Conservation (phyloP, 805 yeast species). For the Metschnikowia bowlesiae region DNA sequence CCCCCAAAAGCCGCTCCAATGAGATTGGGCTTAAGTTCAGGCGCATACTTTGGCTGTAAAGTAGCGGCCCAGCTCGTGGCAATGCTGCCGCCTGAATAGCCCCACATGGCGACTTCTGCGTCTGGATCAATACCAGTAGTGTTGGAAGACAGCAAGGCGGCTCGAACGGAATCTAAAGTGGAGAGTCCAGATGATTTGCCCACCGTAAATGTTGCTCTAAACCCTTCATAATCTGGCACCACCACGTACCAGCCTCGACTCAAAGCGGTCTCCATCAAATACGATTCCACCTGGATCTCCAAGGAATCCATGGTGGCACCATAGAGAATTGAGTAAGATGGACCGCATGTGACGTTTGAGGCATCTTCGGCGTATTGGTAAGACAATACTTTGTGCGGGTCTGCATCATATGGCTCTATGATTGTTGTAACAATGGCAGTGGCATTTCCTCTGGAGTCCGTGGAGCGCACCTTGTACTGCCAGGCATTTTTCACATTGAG, state of each 20-base stretch:
- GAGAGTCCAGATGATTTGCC: conserved; percentile 31
- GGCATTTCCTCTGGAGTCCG: conserved; percentile 18
- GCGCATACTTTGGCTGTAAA: conserved; percentile 34
- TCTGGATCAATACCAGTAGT: conserved; percentile 17
- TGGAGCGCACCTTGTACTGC: conserved; percentile 23
- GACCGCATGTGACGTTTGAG: conserved; percentile 18
- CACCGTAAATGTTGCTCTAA: conserved; percentile 28
- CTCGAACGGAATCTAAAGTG: conserved; percentile 30
- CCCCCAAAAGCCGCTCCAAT: conserved; percentile 38
- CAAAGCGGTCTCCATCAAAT: conserved; percentile 11
- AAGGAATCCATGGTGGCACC: conserved; percentile 15
- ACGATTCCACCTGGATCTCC: conserved; percentile 15
- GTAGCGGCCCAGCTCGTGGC: conserved; percentile 40
- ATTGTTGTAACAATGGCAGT: conserved; percentile 22
- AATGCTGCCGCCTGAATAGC: conserved; percentile 37
- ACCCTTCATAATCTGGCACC: conserved; percentile 35
- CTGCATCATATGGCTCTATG: conserved; percentile 19
- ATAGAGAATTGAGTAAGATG: conserved; percentile 17
- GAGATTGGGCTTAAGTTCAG: conserved; percentile 21
- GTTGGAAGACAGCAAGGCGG: conserved; percentile 18
- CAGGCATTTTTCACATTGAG: conserved; percentile 11
- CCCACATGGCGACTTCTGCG: conserved; percentile 27
- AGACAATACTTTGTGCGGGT: conserved; percentile 17
- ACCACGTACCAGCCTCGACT: conserved; percentile 33
- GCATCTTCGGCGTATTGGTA: conserved; percentile 22